Evolutionary conservation across 192 early-diverging fungal genomes (phyloP).

Genomic region (Entomortierella chlamydospora): DNA sequence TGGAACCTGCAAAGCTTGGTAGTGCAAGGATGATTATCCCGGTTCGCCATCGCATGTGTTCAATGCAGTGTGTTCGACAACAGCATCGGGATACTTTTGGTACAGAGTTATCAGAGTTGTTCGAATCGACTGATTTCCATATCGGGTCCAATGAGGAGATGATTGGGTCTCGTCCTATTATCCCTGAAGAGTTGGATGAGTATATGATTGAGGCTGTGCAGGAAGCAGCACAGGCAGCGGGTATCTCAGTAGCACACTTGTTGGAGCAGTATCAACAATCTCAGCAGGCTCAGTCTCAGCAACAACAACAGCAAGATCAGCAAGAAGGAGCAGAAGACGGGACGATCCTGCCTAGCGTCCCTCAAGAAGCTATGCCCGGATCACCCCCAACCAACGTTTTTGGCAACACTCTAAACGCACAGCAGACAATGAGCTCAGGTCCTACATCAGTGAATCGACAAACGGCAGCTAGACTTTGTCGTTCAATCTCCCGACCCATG

Average conservation of each 20-base stretch:
- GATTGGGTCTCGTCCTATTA: slow-evolving; percentile 38
- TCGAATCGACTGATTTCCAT: slow-evolving; percentile 44
- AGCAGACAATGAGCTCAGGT: not conserved
- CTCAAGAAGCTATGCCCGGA: not conserved
- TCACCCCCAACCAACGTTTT: slow-evolving; percentile 14
- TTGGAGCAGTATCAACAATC: slow-evolving; percentile 37
- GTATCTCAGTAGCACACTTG: slow-evolving; percentile 37
- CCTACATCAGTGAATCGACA: slow-evolving; percentile 33
- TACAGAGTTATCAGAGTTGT: slow-evolving; percentile 35
- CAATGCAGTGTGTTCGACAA: slow-evolving; percentile 30
- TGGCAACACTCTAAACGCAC: not conserved
- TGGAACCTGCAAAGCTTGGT: slow-evolving; percentile 42
- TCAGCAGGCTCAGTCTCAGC: not conserved
- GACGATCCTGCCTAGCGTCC: not conserved
- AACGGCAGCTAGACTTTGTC: slow-evolving; percentile 37
- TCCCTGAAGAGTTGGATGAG: slow-evolving; percentile 37
- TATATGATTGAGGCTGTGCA: slow-evolving; percentile 53
- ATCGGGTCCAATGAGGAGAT: slow-evolving; percentile 42
- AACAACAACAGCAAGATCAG: not conserved
- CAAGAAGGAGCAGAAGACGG: not conserved
- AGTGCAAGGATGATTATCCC: slow-evolving; percentile 30
- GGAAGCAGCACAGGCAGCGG: slow-evolving; percentile 41
- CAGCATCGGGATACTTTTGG: slow-evolving; percentile 48
- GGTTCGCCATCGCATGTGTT: slow-evolving; percentile 45
- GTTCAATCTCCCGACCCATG: slow-evolving; percentile 24